Conservation (phyloP, 129 eudicot genomes). For the Lactuca sativa region DNA sequence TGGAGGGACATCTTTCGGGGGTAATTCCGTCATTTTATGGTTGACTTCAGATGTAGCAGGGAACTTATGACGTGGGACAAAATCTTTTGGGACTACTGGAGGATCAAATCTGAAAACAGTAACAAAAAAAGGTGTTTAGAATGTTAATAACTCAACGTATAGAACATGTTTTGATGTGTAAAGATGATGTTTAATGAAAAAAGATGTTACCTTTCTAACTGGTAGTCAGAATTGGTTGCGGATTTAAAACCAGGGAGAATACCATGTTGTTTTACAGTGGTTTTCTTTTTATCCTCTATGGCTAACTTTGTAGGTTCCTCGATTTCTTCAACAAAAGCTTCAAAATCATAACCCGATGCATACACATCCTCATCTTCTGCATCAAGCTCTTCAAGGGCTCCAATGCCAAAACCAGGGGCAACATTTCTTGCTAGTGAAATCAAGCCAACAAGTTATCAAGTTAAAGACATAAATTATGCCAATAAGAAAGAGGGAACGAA, state of each 20-base stretch:
- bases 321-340: constrained; percentile 69
- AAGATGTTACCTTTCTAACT: constrained; percentile 56
- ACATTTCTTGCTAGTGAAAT: constrained; percentile 68
- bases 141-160: background rate
- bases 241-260: constrained; percentile 69
- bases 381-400: constrained; percentile 97
- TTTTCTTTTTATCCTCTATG: constrained; percentile 51
- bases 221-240: constrained; percentile 63
- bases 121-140: background rate
- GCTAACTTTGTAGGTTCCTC: constrained; percentile 70
- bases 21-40: constrained; percentile 35
- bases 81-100: constrained; percentile 83
- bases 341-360: constrained; percentile 73
- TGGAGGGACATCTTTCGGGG: constrained; percentile 82
- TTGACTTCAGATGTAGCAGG: constrained; percentile 50
- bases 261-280: constrained; percentile 49
- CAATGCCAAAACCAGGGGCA: constrained; percentile 98
- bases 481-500: background rate
- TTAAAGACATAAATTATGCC: constrained; percentile 9
- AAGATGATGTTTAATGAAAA: background rate
- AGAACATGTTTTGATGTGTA: constrained; percentile 2
- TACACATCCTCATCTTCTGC: constrained; percentile 95
- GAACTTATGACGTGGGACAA: constrained; percentile 74
- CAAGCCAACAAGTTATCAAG: constrained; percentile 25
- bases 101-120: constrained; percentile 72